Percentiles rank a stretch among this genome's conserved stretches.
Conservation (phyloP, 1,284 basidiomycete species). For the Pholiota adiposa region DNA sequence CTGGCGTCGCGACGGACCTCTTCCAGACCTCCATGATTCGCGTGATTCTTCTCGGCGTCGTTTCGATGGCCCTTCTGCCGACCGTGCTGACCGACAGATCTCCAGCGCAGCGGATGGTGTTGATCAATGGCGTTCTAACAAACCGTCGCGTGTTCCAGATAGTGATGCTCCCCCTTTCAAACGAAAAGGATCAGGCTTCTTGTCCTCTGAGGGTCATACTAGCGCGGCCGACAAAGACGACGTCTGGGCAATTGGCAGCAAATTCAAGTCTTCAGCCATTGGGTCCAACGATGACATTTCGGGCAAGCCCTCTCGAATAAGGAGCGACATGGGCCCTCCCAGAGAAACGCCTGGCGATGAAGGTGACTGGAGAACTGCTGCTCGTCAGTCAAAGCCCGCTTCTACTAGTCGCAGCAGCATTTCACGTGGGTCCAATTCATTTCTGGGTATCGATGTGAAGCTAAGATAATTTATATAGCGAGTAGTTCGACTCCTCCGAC, state of each 20-base stretch:
- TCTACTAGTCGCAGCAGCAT: slow-evolving; percentile 47
- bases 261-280: slow-evolving; percentile 60
- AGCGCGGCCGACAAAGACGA: slow-evolving; percentile 79
- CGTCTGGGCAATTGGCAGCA: slow-evolving; percentile 71
- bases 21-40: slow-evolving; percentile 62
- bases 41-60: slow-evolving; percentile 67
- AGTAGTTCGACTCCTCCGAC: slow-evolving; percentile 77
- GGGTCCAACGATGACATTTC: slow-evolving; percentile 38
- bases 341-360: slow-evolving; percentile 54
- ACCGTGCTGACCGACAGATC: slow-evolving; percentile 38
- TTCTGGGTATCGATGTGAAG: slow-evolving; percentile 12
- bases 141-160: slow-evolving; percentile 52
- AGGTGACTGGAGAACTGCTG: slow-evolving; percentile 61
- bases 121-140: slow-evolving; percentile 74
- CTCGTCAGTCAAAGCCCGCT: slow-evolving; percentile 39
- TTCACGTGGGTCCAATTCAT: slow-evolving; percentile 56
- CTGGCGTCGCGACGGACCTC: slow-evolving; percentile 90
- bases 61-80: slow-evolving; percentile 55
- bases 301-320: slow-evolving; percentile 54
- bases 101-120: slow-evolving; percentile 58
- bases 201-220: slow-evolving; percentile 48
- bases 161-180: slow-evolving; percentile 49
- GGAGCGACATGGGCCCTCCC: slow-evolving; percentile 56
- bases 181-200: slow-evolving; percentile 62
- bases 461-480: slow-evolving; percentile 42